phyloP scores from a whole-genome alignment of 257 asterid species.

The Petunia secreta region DNA sequence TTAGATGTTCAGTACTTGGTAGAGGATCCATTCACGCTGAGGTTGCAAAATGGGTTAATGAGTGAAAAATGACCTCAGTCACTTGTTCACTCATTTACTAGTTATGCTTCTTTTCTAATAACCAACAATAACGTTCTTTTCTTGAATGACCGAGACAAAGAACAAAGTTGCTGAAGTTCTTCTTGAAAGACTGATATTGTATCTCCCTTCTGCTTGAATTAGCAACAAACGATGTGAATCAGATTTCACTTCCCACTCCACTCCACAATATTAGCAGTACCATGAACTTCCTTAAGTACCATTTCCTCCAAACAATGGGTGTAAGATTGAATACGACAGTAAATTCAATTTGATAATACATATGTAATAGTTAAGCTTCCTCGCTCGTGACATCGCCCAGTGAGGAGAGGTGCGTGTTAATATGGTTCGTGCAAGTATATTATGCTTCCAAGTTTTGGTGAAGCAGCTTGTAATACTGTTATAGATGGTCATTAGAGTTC shows the following conservation, averaged over 20 bases:
- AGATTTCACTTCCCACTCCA: background rate
- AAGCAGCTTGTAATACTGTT: constrained; percentile 4
- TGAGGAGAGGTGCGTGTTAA: background rate
- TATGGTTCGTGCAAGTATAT: constrained; percentile 5
- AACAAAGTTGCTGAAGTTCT: background rate
- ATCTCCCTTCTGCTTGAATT: background rate
- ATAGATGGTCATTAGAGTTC: constrained; percentile 7
- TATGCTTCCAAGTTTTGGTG: background rate
- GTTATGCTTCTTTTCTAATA: background rate
- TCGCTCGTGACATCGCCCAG: constrained; percentile 3
- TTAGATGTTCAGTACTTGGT: background rate
- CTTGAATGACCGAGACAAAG: background rate
- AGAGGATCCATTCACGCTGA: background rate
- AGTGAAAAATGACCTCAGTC: background rate
- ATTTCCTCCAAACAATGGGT: background rate
- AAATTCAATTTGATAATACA: background rate
- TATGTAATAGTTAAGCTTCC: background rate
- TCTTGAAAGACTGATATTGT: background rate
- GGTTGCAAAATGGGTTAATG: background rate
- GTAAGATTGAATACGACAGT: background rate
- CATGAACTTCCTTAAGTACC: background rate
- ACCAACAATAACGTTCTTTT: background rate
- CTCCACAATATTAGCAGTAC: background rate
- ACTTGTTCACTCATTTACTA: background rate
- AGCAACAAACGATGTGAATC: background rate